Conservation (phyloP, 371 early-diverging fungal species). For the Blakeslea trispora region DNA sequence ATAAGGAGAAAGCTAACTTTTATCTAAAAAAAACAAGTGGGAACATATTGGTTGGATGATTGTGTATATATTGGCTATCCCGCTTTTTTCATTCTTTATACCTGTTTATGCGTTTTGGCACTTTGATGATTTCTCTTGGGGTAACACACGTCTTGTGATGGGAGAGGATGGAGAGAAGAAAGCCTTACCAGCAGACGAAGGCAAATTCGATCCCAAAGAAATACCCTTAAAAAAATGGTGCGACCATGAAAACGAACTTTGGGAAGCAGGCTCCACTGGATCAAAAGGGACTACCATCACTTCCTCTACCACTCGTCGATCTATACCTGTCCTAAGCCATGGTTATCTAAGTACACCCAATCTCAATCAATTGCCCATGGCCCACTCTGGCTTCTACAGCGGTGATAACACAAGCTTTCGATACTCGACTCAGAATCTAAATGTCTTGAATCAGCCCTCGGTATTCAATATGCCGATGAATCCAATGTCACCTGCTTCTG, state of each 20-base stretch:
- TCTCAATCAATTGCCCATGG: conserved; percentile 18
- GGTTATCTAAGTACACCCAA: conserved; percentile 13
- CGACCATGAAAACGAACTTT: conserved; percentile 72
- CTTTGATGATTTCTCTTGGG: conserved; percentile 98
- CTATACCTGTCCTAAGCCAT: conserved; percentile 17
- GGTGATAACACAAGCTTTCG: conserved; percentile 27
- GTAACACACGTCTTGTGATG: conserved; percentile 87
- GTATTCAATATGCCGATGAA: conserved; percentile 8
- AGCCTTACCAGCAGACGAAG: conserved; percentile 44
- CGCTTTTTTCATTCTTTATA: conserved; percentile 78
- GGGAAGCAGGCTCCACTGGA: conserved; percentile 64
- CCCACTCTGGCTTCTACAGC: conserved; percentile 4
- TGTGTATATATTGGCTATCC: conserved; percentile 83
- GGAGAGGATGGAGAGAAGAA: conserved; percentile 77
- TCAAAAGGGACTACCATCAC: conserved; percentile 41
- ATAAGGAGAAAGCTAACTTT: neutral
- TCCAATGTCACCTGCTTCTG: conserved; percentile 15
- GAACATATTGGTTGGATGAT: conserved; percentile 97
- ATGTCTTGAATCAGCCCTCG: conserved; percentile 8
- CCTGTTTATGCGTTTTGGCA: conserved; percentile 93
- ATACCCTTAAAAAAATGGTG: conserved; percentile 79
- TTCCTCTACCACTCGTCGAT: conserved; percentile 24
- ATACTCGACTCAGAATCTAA: conserved; percentile 27
- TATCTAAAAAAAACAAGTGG: conserved; percentile 58
- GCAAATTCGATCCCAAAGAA: conserved; percentile 48